Evolutionary conservation across 306 rosid genomes (phyloP), one percentile per base, ranked within the genome.

Genomic region (Canavalia gladiata): DNA sequence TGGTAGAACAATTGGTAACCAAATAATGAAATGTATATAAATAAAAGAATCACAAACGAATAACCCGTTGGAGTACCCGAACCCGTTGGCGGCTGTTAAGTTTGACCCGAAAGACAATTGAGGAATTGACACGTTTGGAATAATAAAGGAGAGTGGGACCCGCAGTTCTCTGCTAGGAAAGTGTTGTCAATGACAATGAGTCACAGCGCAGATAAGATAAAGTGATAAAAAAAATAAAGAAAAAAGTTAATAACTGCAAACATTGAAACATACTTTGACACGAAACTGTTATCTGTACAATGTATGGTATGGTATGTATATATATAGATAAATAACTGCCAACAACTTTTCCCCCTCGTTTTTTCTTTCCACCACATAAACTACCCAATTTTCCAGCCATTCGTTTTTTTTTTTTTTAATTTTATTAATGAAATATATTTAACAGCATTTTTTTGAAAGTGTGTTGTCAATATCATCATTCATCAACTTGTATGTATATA

Each of bases 111-210:
- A 64, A 72, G 12, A 5, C 43, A n/a, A n/a, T 49, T 30, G 84
- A 74, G 11, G 51, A 58, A 58, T 66, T 47, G 67, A 79, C 77
- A 84, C 87, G 84, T 74, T 84, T 73, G 12, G 84, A 79, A 84
- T 69, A 63, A 57, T 63, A 13, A 78, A 18, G 59, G 0, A 5
- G 0, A 2, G 59, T 75, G 78, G 81, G 84, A 75, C 78, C 84
- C 59, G 1, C 1, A 8, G 3, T 8, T 13, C 46, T 76, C 47
- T 45, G 35, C 3, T 5, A 50, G 8, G 74, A 72, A 55, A 69
- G 37, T 77, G 79, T 47, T 35, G 10, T 54, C 10, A 75, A 18
- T 34, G 70, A 46, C 10, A 75, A 18, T 34, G 70, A 46, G 64
- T 7, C 25, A 25, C 60, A 45, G 25, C 76, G 37, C n/a, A 47